Conservation (phyloP, 1,284 basidiomycete genomes). For the Ustilago crameri region DNA sequence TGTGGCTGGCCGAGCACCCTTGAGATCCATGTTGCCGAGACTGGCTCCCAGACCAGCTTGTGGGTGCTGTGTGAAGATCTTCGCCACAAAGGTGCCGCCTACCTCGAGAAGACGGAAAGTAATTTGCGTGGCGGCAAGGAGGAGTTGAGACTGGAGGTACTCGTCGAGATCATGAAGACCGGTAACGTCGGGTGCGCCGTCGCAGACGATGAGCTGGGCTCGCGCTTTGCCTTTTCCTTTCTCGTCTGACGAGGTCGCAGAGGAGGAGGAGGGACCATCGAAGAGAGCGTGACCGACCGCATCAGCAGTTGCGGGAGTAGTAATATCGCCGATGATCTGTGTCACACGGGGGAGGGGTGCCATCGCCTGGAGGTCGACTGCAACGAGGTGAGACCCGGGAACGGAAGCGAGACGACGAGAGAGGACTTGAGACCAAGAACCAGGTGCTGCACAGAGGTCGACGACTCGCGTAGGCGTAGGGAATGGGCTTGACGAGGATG, state of each 20-base stretch:
- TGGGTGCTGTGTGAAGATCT: constrained; percentile 70
- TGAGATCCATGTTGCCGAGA: constrained; percentile 36
- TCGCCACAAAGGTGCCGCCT: constrained; percentile 73
- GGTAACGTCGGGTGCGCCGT: constrained; percentile 75
- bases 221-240: constrained; percentile 65
- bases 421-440: constrained; percentile 70
- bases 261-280: constrained; percentile 15
- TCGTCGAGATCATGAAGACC: constrained; percentile 74
- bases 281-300: constrained; percentile 71
- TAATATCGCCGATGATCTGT: constrained; percentile 73
- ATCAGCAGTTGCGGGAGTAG: constrained; percentile 71
- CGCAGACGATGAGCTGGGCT: constrained; percentile 73
- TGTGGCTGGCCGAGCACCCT: constrained; percentile 29
- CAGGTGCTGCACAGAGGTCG: constrained; percentile 74
- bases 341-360: constrained; percentile 72
- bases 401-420: constrained; percentile 61
- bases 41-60: constrained; percentile 35
- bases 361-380: constrained; percentile 74
- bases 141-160: constrained; percentile 73
- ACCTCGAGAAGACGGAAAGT: constrained; percentile 72
- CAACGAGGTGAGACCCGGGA: constrained; percentile 69
- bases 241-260: background rate
- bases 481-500: constrained; percentile 5
- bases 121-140: constrained; percentile 73
- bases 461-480: constrained; percentile 69